Base-by-base conservation (phyloP, 768 basidiomycete species). In the Holtermannia corniformis region DNA sequence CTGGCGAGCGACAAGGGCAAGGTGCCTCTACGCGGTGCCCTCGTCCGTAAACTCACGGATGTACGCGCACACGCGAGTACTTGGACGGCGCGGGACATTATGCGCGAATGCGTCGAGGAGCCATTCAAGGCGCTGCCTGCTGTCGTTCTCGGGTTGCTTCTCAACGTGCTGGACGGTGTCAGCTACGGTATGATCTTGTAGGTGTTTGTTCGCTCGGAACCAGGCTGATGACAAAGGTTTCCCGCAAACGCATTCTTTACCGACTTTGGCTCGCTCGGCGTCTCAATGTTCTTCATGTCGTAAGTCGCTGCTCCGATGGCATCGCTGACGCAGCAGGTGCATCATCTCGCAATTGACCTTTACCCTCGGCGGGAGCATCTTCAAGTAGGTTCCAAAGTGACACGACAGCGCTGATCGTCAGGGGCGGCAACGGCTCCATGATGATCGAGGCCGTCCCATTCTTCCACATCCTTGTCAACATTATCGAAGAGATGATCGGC, bases 401-500 rank as follows among this genome's bases (percentile, higher is more conserved):
- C n/a, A n/a, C n/a, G n/a, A 23, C 14, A 14, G 16, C 4, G 11
- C 37, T 32, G 41, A 32, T 5, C 12, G n/a, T 16, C 37, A 57
- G 52, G 0, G 70, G 70, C 4, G 70, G 70, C 0, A 73, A 73
- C 48, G 74, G 73, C 10, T 71, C 67, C 2, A 75, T 75, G 90
- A 95, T 96, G 90, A 96, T 99, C 56, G 93, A 97, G 73, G 88
- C 92, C 11, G 91, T 96, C 60, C 92, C 93, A 1, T 96, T 99
- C 73, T 95, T 92, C 66, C 93, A 96, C 70, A 86, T 95, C 54
- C 78, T 97, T 42, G 87, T 87, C 4, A 81, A 78, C 27, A 79
- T 78, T 26, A 92, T 96, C 43, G 81, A 84, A 2, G 62, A 72
- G 2, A 76, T 85, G 14, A 81, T 91, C 20, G 86, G 85, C 7